A percentile compares a stretch with the other conserved stretches of the same genome.
These are phyloP conservation scores for Hymenoscyphus repandus DNA, from an alignment of 2,329 filamentous ascomycete species.

Conservation along the genomic window DNA sequence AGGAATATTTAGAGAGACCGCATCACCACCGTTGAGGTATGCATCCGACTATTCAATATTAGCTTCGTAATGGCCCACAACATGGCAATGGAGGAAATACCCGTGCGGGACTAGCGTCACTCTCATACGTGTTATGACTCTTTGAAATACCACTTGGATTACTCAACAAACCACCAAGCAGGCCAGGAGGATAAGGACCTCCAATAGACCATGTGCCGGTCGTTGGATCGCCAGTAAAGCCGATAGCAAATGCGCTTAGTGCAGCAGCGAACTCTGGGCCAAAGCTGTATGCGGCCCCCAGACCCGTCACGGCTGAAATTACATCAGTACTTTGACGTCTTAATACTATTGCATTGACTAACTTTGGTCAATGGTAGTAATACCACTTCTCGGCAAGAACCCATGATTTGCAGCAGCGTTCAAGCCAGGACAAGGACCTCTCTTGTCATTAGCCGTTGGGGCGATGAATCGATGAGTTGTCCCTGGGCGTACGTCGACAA, in stretches of 20 bases:
- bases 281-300: slow-evolving; percentile 10
- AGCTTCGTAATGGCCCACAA: not conserved
- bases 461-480: slow-evolving; percentile 13
- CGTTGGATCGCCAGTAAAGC: slow-evolving; percentile 9
- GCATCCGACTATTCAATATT: slow-evolving; percentile 9
- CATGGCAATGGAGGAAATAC: not conserved
- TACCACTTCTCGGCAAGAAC: slow-evolving; percentile 28
- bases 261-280: slow-evolving; percentile 8
- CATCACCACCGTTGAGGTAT: slow-evolving; percentile 12
- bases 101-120: slow-evolving; percentile 11
- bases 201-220: slow-evolving; percentile 13
- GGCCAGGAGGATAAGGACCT: slow-evolving; percentile 5
- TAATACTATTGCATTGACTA: slow-evolving; percentile 7
- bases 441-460: slow-evolving; percentile 12
- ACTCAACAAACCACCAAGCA: slow-evolving; percentile 7
- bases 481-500: slow-evolving; percentile 14
- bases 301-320: slow-evolving; percentile 13
- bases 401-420: slow-evolving; percentile 37
- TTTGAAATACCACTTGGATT: slow-evolving; percentile 9
- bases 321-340: slow-evolving; percentile 13
- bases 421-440: slow-evolving; percentile 31
- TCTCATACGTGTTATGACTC: slow-evolving; percentile 14
- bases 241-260: slow-evolving; percentile 9
- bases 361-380: no score
- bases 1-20: slow-evolving; percentile 5